A percentile compares a stretch with the other conserved stretches of the same genome.
phyloP scores from a whole-genome alignment of 352 stramenopile genomes.

The Phytophthora crassamura region DNA sequence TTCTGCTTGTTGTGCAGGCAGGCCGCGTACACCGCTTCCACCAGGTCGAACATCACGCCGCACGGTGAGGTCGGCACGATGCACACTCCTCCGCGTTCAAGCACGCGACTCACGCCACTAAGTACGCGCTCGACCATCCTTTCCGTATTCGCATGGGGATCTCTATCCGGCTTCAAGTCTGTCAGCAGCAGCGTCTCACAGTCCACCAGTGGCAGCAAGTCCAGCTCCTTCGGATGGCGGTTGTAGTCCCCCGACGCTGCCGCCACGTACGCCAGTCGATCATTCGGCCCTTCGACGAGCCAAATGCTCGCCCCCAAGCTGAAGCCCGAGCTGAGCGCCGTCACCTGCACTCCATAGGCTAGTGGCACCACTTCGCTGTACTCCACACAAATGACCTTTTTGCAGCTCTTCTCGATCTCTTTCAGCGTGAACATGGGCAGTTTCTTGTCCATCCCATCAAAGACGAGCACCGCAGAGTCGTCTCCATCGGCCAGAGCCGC shows the following conservation, averaged over 20 bases:
- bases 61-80: conserved; percentile 65
- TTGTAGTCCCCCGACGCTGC: conserved; percentile 85
- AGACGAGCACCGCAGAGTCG: conserved; percentile 28
- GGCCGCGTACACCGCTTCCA: conserved; percentile 72
- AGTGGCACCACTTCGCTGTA: conserved; percentile 64
- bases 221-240: conserved; percentile 83
- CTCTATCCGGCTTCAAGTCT: conserved; percentile 76
- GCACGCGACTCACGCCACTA: conserved; percentile 57
- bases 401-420: conserved; percentile 56
- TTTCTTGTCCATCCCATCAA: conserved; percentile 37
- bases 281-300: conserved; percentile 74
- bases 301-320: conserved; percentile 76
- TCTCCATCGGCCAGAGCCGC: conserved; percentile 33
- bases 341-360: conserved; percentile 75
- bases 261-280: conserved; percentile 77
- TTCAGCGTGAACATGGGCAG: conserved; percentile 47
- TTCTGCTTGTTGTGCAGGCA: conserved; percentile 56
- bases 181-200: conserved; percentile 84
- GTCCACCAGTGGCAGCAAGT: conserved; percentile 75
- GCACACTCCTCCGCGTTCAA: conserved; percentile 73
- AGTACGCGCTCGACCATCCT: conserved; percentile 76
- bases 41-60: conserved; percentile 80
- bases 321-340: conserved; percentile 77
- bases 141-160: conserved; percentile 76
- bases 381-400: conserved; percentile 62